Evolutionary conservation across 2,329 filamentous ascomycete genomes (phyloP), one percentile per base, ranked within the genome.

Genomic region (Diaporthe batatas): DNA sequence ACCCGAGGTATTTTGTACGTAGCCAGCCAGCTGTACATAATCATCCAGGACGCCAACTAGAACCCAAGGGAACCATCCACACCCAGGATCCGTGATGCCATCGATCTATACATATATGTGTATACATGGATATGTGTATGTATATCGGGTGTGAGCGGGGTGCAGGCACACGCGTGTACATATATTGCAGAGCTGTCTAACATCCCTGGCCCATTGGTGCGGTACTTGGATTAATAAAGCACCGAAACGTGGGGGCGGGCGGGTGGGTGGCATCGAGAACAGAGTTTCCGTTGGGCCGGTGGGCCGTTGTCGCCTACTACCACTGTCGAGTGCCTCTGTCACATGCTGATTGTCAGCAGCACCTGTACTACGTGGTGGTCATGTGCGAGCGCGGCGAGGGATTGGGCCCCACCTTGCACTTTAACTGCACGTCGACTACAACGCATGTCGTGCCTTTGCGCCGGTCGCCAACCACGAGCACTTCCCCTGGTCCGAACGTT

Each of bases 401-500:
- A 51, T 36, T 65, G 18, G 42, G 25, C 25, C 59, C 59, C 42
- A 25, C 49, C 42, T 51, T 64, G 39, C 59, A 34, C 59, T 34
- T 42, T 47, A 36, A 58, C 34, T 18, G 34, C 34, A 58, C 6
- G 34, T 36, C n/a, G 32, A 23, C 54, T 39, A 12, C 36, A 12
- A 10, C 42, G 65, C 34, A 49, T 51, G 44, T 65, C 59, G 47
- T 53, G 70, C 73, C 73, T 74, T 72, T 74, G 67, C 72, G 53
- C 73, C 73, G 73, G 64, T 65, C 36, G 34, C 72, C 72, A 74
- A 74, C 65, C 69, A 74, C 29, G n/a, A 51, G 18, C 23, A 36
- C 57, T 72, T 74, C 72, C 72, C 72, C 70, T 74, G 70, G 73
- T 68, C 70, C 73, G 73, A 72, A 44, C 39, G 32, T 39, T 62